Evolutionary conservation across 2,329 filamentous ascomycete genomes (phyloP).

Genomic region (Colletotrichum magnum): DNA sequence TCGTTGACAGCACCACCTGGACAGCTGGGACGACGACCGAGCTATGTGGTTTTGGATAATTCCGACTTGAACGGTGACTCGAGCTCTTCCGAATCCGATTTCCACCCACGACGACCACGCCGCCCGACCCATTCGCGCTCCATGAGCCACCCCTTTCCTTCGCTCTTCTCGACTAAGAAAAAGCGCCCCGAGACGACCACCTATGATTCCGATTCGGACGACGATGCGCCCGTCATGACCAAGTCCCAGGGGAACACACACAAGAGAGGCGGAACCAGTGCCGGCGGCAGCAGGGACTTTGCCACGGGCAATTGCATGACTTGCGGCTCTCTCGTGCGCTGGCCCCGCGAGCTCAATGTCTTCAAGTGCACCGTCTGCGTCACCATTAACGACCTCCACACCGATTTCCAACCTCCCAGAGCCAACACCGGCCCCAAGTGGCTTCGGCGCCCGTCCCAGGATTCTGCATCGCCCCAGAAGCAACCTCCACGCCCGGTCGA

Average conservation of each 20-base stretch:
- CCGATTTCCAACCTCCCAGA: conserved; percentile 26
- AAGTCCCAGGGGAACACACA: conserved; percentile 47
- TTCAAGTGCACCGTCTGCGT: conserved; percentile 89
- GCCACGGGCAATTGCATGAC: conserved; percentile 85
- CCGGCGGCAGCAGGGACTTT: conserved; percentile 67
- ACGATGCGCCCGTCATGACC: conserved; percentile 49
- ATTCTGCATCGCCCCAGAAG: conserved; percentile 35
- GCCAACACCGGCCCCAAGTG: conserved; percentile 36
- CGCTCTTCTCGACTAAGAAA: conserved; percentile 74
- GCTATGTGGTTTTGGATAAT: conserved; percentile 44
- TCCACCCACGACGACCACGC: conserved; percentile 47
- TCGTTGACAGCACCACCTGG: conserved; percentile 45
- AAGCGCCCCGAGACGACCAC: conserved; percentile 63
- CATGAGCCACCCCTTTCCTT: conserved; percentile 85
- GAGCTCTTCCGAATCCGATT: conserved; percentile 62
- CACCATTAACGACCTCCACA: conserved; percentile 82
- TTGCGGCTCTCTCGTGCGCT: conserved; percentile 84
- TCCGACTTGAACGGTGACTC: conserved; percentile 51
- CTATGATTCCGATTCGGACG: conserved; percentile 49
- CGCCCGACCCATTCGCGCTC: conserved; percentile 70
- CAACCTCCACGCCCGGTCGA: conserved; percentile 27
- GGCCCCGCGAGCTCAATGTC: conserved; percentile 79
- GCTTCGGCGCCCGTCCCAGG: conserved; percentile 37
- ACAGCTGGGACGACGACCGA: conserved; percentile 43
- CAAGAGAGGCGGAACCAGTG: conserved; percentile 50